Evolutionary conservation across 2,329 filamentous ascomycete genomes (phyloP), one percentile per base, ranked within the genome.

Genomic region (Tolypocladium tropicale): DNA sequence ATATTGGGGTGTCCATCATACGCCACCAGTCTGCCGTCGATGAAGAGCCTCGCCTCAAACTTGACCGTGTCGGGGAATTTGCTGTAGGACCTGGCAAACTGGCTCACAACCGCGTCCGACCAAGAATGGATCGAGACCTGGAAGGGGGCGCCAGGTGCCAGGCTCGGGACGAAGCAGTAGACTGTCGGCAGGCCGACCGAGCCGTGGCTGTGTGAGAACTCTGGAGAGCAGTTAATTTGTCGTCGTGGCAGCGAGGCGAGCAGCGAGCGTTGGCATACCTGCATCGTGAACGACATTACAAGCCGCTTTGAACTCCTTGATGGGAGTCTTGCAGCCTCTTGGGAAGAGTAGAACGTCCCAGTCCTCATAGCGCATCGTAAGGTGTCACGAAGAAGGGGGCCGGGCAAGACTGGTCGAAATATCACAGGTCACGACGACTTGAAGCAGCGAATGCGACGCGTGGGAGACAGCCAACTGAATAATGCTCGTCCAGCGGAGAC

Each of bases 311-410:
- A 94, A 95, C 71, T 95, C 90, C 69, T 89, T 88, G 55, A 92
- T 71, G 1, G 90, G 90, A 14, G 87, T 68, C 63, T 83, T 85
- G 63, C 78, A 84, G 58, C 80, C 78, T 59, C 70, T 71, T 0
- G 89, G 86, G 68, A 95, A 95, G 59, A 95, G 76, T 48, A 95
- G 81, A 55, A 94, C 81, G 65, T 95, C 90, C 90, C 90, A 95
- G 65, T 90, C 84, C 63, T 90, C 82, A 77, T 88, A 95, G 57
- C 90, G 85, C 90, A 95, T 95, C 59, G 63, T 78, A 70, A 55
- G 53, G 48, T 25, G 6, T 32, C 57, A 55, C 57, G 62, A n/a
- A n/a, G 56, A 32, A 7, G 39, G 6, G 33, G 10, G 21, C 6
- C 5, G 6, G 10, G 28, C 21, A 50, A 18, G 18, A 10, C n/a